A percentile compares a stretch with the other conserved stretches of the same genome.
These are phyloP conservation scores for Suillus plorans DNA, from an alignment of 768 basidiomycete genomes.

Conservation along the genomic window DNA sequence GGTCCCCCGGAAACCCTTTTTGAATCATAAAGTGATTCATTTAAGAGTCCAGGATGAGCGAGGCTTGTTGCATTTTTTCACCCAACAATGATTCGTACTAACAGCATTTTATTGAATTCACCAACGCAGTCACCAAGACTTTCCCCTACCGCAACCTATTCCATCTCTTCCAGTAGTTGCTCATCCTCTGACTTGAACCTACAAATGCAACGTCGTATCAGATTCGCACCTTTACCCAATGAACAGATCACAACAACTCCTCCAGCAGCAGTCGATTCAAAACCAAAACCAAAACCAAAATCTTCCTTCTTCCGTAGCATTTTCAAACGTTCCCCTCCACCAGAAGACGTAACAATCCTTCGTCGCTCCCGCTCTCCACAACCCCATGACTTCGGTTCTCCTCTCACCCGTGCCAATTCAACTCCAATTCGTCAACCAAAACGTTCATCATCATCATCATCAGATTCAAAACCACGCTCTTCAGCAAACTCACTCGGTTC, in stretches of 20 bases:
- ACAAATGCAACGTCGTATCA: slow-evolving; percentile 42
- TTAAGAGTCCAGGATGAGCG: neutral
- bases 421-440: neutral
- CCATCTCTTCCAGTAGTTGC: slow-evolving; percentile 5
- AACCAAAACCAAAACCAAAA: neutral
- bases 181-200: neutral
- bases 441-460: neutral
- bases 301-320: neutral
- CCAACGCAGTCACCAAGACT: neutral
- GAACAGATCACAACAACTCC: slow-evolving; percentile 42
- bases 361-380: slow-evolving; percentile 1
- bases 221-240: slow-evolving; percentile 79
- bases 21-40: neutral
- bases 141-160: neutral
- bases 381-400: neutral
- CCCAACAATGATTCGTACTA: neutral
- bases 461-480: slow-evolving; percentile 19
- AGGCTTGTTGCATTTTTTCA: neutral
- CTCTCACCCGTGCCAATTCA: neutral
- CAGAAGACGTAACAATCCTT: slow-evolving; percentile 34
- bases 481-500: slow-evolving; percentile 22
- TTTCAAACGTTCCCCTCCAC: slow-evolving; percentile 1
- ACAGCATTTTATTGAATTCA: neutral
- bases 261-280: slow-evolving; percentile 17
- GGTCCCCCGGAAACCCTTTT: neutral